phyloP scores from a whole-genome alignment of 192 early-diverging fungal genomes.

The Umbelopsis isabellina region DNA sequence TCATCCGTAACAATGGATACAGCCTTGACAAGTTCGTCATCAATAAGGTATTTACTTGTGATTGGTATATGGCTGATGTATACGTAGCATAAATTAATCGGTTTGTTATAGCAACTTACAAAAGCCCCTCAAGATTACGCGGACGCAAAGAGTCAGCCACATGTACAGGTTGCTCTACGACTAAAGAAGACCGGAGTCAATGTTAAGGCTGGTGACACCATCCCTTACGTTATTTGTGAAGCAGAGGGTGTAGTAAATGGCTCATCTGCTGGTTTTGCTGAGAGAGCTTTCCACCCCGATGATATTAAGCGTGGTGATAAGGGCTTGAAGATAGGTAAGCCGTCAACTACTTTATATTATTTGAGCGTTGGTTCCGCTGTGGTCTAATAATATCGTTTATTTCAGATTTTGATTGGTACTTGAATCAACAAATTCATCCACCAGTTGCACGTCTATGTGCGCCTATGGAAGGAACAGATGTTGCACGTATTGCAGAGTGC shows the following conservation, averaged over 20 bases:
- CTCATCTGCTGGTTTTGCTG: slow-evolving; percentile 58
- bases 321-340: slow-evolving; percentile 46
- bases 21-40: slow-evolving; percentile 87
- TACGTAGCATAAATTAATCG: neutral
- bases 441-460: slow-evolving; percentile 81
- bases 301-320: slow-evolving; percentile 68
- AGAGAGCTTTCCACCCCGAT: slow-evolving; percentile 83
- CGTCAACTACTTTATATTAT: neutral
- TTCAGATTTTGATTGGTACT: slow-evolving; percentile 88
- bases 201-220: slow-evolving; percentile 83
- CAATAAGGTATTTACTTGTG: slow-evolving; percentile 68
- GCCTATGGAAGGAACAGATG: slow-evolving; percentile 86
- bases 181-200: slow-evolving; percentile 71
- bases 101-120: slow-evolving; percentile 66
- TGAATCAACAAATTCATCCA: slow-evolving; percentile 90
- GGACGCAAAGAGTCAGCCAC: slow-evolving; percentile 86
- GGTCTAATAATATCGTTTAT: neutral
- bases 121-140: slow-evolving; percentile 92
- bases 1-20: slow-evolving; percentile 70
- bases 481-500: slow-evolving; percentile 74
- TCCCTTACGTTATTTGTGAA: slow-evolving; percentile 91
- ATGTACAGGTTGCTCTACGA: slow-evolving; percentile 91
- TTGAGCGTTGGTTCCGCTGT: too few species aligned
- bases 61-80: neutral
- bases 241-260: slow-evolving; percentile 36